Conservation (phyloP, 2,329 filamentous ascomycete species). For the Coniosporium tulheliwenetii region DNA sequence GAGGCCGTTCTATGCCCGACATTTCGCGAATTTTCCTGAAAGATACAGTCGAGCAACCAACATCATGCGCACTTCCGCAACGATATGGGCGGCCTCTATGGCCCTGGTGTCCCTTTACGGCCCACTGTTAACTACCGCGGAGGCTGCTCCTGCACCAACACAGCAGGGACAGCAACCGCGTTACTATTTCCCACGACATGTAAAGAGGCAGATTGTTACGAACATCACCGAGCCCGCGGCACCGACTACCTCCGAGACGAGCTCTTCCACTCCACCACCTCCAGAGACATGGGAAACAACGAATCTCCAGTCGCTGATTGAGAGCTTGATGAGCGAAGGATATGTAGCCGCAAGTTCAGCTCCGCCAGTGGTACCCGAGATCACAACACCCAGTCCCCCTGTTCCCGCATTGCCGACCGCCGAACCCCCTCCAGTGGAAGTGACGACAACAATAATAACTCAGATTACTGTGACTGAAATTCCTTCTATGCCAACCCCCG, state of each 20-base stretch:
- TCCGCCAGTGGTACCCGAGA: too few species aligned
- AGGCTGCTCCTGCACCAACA: slow-evolving; percentile 30
- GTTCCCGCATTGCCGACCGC: too few species aligned
- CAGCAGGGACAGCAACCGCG: slow-evolving; percentile 21
- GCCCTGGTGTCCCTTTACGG: slow-evolving; percentile 26
- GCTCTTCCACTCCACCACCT: not conserved
- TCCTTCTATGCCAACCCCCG: not conserved
- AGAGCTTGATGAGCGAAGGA: too few species aligned
- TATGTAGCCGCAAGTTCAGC: too few species aligned
- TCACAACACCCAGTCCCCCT: not conserved
- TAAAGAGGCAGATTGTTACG: slow-evolving; percentile 25
- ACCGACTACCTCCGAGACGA: not conserved
- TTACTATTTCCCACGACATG: slow-evolving; percentile 32
- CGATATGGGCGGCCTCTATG: slow-evolving; percentile 30
- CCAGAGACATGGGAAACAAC: not conserved
- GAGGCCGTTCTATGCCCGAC: too few species aligned
- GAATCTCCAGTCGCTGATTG: too few species aligned
- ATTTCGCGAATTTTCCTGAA: too few species aligned
- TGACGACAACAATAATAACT: slow-evolving; percentile 6
- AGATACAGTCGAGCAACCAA: slow-evolving; percentile 3
- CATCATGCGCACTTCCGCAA: slow-evolving; percentile 27
- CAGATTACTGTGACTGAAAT: slow-evolving; percentile 10
- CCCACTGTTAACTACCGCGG: slow-evolving; percentile 27
- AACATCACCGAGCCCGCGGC: slow-evolving; percentile 10
- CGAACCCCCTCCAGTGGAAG: not conserved